Base-by-base conservation (phyloP, 495 filamentous ascomycete species). In the Talaromyces adpressus region DNA sequence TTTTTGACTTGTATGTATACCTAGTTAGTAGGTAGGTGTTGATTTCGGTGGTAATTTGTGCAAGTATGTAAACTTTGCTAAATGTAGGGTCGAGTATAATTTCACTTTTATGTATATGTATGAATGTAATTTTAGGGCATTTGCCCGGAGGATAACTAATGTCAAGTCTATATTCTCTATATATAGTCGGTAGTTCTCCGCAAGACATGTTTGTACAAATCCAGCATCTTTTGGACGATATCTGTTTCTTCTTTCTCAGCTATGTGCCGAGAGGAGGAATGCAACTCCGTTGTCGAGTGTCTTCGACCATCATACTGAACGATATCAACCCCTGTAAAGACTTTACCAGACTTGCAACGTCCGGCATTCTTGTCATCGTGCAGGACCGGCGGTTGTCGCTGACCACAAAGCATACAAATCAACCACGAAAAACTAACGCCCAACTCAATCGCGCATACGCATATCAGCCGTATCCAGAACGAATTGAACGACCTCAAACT, bases 401-500 rank as follows among this genome's bases (percentile, higher is more conserved):
- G 22, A n/a, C 14, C 20, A 27, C 52, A 56, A 14, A 61, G 41
- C 36, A 61, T 47, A n/a, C 22, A 2, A 84, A 76, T 47, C 6
- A 61, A 5, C 1, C n/a, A 16, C 18, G 34, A 49, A 45, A 61
- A 61, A 29, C 34, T 49, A 8, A 47, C 12, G 5, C 22, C 22
- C 8, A 47, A 11, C 32, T 49, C 59, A 39, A 61, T 27, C 8
- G 59, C 59, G n/a, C 23, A 61, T 5, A 61, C 41, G 16, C 59
- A 61, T 7, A 61, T 61, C 11, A 61, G 25, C 20, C 41, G 22
- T 45, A 61, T 61, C 59, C 59, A 61, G 41, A 61, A 61, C 7
- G 36, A 20, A 29, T 61, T 61, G 22, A 61, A 61, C n/a, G 59
- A 61, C 20, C 32, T 61, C 34, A 61, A 29, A 29, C 59, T 61